phyloP scores from a whole-genome alignment of 2,329 filamentous ascomycete species.

The Dothidotthia symphoricarpi region DNA sequence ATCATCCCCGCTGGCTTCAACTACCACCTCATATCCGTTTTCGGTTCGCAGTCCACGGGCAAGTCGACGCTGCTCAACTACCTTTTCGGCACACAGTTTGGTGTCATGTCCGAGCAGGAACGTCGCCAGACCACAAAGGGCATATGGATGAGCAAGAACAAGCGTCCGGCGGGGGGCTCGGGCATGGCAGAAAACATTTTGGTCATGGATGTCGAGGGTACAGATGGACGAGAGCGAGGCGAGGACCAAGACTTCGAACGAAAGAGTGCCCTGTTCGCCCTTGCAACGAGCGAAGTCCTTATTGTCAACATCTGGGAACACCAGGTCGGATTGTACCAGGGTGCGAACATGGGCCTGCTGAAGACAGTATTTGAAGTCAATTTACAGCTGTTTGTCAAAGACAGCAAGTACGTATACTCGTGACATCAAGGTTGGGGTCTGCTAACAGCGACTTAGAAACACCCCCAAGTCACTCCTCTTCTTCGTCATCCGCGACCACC shows the following conservation, averaged over 20 bases:
- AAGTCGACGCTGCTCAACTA: slow-evolving; percentile 97
- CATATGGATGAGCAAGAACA: slow-evolving; percentile 99
- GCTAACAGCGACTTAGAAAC: slow-evolving; percentile 55
- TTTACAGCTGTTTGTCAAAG: slow-evolving; percentile 92
- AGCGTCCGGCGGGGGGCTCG: slow-evolving; percentile 52
- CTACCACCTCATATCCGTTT: slow-evolving; percentile 98
- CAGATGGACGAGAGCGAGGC: slow-evolving; percentile 90
- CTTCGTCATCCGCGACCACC: slow-evolving; percentile 97
- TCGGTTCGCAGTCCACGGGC: slow-evolving; percentile 96
- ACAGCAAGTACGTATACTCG: slow-evolving; percentile 68
- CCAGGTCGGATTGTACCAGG: slow-evolving; percentile 96
- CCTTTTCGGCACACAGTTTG: slow-evolving; percentile 93
- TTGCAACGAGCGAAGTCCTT: slow-evolving; percentile 95
- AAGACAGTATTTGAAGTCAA: slow-evolving; percentile 99
- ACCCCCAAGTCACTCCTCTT: slow-evolving; percentile 89
- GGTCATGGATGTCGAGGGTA: slow-evolving; percentile 99
- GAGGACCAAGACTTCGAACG: slow-evolving; percentile 99
- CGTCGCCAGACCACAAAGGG: slow-evolving; percentile 96
- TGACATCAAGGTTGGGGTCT: background rate
- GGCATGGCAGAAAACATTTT: slow-evolving; percentile 96
- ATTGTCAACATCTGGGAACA: slow-evolving; percentile 99
- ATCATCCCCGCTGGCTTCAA: slow-evolving; percentile 92
- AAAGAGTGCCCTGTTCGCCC: slow-evolving; percentile 94
- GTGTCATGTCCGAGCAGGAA: slow-evolving; percentile 94
- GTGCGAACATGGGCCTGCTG: slow-evolving; percentile 95